A percentile compares a stretch with the other conserved stretches of the same genome.
Evolutionary conservation across 768 basidiomycete genomes (phyloP).

Genomic region (Suillus weaverae): DNA sequence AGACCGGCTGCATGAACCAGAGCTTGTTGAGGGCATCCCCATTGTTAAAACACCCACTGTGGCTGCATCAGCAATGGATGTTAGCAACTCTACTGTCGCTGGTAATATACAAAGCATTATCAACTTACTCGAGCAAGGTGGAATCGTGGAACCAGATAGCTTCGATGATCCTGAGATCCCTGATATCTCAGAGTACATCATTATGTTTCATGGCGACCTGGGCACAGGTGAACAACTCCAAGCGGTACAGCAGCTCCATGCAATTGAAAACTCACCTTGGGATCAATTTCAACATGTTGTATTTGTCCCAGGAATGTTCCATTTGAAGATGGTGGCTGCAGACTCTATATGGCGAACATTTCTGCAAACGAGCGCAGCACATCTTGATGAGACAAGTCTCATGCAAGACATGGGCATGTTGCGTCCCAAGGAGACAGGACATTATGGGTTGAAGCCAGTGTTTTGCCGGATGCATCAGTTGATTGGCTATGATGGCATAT

Average conservation of each 20-base stretch:
- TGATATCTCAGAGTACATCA: conserved; percentile 13
- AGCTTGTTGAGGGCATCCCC: conserved; percentile 29
- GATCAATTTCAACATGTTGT: neutral
- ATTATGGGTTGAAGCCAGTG: conserved; percentile 30
- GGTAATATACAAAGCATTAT: conserved; percentile 23
- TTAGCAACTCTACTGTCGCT: conserved; percentile 22
- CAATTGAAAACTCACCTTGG: too few relatives aligned
- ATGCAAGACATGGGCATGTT: conserved; percentile 21
- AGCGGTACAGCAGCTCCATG: too few relatives aligned
- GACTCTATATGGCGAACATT: neutral
- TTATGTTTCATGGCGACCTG: conserved; percentile 26
- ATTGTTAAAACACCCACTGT: conserved; percentile 19
- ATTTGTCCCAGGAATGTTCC: neutral
- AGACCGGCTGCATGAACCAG: conserved; percentile 13
- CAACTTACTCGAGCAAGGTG: conserved; percentile 10
- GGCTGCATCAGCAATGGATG: conserved; percentile 26
- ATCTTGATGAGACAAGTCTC: conserved; percentile 5
- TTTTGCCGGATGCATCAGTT: conserved; percentile 38
- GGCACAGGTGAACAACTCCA: conserved; percentile 19
- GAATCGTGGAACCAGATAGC: neutral
- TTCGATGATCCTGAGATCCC: neutral
- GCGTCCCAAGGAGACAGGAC: conserved; percentile 33
- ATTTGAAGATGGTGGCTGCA: neutral
- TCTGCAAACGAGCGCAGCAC: neutral
- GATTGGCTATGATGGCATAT: conserved; percentile 31